phyloP scores from a whole-genome alignment of 805 yeast genomes.

The Candida maesae region DNA sequence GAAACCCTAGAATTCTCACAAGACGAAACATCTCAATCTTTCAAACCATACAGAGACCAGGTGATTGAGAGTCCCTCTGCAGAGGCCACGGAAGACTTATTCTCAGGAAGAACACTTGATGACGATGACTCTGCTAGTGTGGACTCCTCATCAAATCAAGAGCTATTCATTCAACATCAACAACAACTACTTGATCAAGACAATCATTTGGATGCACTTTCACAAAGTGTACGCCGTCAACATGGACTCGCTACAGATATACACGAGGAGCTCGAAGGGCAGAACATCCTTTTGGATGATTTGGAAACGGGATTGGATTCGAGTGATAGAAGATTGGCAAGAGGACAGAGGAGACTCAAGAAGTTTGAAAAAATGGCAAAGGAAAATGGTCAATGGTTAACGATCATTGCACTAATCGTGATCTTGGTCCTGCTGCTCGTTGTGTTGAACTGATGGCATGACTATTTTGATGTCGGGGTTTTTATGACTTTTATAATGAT shows the following conservation, averaged over 20 bases:
- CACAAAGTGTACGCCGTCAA: conserved; percentile 42
- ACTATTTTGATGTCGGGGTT: no score
- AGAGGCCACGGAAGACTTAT: conserved; percentile 16
- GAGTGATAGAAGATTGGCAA: conserved; percentile 36
- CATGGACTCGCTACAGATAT: conserved; percentile 44
- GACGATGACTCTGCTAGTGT: conserved; percentile 11
- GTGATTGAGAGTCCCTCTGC: conserved; percentile 12
- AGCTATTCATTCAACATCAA: conserved; percentile 40
- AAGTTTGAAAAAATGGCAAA: conserved; percentile 38
- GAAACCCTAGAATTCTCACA: conserved; percentile 22
- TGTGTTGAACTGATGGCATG: conserved; percentile 27
- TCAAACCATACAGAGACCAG: conserved; percentile 24
- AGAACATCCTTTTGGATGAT: conserved; percentile 46
- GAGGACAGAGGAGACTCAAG: conserved; percentile 39
- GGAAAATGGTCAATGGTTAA: conserved; percentile 47
- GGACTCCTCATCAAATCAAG: conserved; percentile 30
- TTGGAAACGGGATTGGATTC: conserved; percentile 43
- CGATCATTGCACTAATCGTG: conserved; percentile 41
- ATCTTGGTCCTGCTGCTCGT: conserved; percentile 42
- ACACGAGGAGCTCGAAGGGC: conserved; percentile 44
- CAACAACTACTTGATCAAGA: conserved; percentile 48
- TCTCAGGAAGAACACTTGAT: conserved; percentile 15
- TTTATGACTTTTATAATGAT: no score
- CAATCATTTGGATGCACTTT: conserved; percentile 35
- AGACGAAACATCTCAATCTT: neutral